phyloP scores from a whole-genome alignment of 768 basidiomycete species.

The Harrya chromipes region DNA sequence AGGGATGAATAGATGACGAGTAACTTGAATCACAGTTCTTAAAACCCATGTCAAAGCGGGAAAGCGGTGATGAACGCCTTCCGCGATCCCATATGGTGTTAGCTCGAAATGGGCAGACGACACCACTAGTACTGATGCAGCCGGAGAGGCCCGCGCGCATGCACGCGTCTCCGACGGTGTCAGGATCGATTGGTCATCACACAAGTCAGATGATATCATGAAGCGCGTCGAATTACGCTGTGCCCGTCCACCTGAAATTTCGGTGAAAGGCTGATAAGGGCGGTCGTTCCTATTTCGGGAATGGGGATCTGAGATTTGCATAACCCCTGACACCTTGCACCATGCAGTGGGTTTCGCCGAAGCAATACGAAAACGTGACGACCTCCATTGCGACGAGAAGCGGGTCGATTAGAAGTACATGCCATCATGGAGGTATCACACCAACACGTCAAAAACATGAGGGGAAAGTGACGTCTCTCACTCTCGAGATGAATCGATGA shows the following conservation, averaged over 20 bases:
- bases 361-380: conserved; percentile 2
- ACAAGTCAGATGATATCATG: conserved; percentile 22
- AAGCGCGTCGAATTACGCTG: conserved; percentile 2
- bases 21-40: neutral
- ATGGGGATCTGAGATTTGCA: conserved; percentile 25
- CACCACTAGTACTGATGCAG: conserved; percentile 4
- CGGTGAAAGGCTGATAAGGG: conserved; percentile 31
- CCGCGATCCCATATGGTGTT: conserved; percentile 14
- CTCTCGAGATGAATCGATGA: conserved; percentile 8
- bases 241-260: conserved; percentile 13
- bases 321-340: conserved; percentile 5
- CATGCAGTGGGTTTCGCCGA: conserved; percentile 19
- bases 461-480: conserved; percentile 1
- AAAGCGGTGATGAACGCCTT: conserved; percentile 24
- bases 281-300: conserved; percentile 1
- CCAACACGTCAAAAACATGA: conserved; percentile 27
- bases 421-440: conserved; percentile 6
- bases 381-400: no score
- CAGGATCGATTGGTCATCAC: conserved; percentile 21
- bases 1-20: no score
- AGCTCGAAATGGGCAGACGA: no score
- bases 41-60: conserved; percentile 12
- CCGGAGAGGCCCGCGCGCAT: conserved; percentile 5
- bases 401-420: neutral
- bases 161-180: neutral